Evolutionary conservation across 78 protist genomes (phyloP), one percentile per base, ranked within the genome.

Genomic region (Speleostelium caveatum): DNA sequence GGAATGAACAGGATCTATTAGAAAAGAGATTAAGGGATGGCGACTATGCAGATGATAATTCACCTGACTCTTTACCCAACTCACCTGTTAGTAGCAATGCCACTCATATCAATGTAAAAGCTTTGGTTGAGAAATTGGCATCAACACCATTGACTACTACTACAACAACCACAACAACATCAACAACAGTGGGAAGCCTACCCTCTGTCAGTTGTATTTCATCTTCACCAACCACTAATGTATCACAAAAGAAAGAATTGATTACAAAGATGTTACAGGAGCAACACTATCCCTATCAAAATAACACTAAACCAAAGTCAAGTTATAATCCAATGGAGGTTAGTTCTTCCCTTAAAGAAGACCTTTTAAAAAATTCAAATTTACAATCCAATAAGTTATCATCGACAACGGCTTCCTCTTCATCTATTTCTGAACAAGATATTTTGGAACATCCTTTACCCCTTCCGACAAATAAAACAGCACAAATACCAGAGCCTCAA

Each of bases 321-420:
- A 36, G 63, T 19, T 71, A 71, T 51, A 71, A 71, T 32, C 63
- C 77, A 16, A 51, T 19, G 12, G 77, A 71, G 19, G 51, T 71
- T 6, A 21, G 30, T 14, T 49, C 30, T 33, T 71, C 77, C 26
- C 51, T 36, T 71, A 71, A 71, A 35, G 77, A 71, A 7, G 77
- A 71, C 26, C 19, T 49, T 21, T 32, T 28, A 28, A 71, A 71
- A 32, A 71, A 71, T 71, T 28, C 39, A 62, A 62, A 28, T 32
- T 2, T 49, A 35, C 10, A 26, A 63, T 35, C 51, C 21, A 7
- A 36, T 14, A 33, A 24, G 33, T 36, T 16, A 28, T 4, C 41
- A 3, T 36, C 72, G 6, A 7, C 69, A 33, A 1, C 69, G 17
- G 2, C 63, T 26, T 7, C 63, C 7, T 24, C 6, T 26, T 24